Base-by-base conservation (phyloP, 306 rosid species). In the Delonix regia region DNA sequence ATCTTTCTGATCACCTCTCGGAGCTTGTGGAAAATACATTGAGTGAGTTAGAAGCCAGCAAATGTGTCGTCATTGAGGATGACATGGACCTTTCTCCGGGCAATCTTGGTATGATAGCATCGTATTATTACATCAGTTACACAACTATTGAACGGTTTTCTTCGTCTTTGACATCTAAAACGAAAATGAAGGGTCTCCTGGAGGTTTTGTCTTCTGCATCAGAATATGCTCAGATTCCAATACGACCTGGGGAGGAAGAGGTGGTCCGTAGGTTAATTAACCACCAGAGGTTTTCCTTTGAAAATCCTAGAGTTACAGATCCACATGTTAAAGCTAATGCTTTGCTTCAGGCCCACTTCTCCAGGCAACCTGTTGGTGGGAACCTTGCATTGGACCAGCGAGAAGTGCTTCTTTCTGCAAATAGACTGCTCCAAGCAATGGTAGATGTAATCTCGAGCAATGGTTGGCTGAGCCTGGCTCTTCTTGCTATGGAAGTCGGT, bases 161-260 rank as follows among this genome's bases (percentile, higher is more conserved):
- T 61, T 88, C 90, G 18, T 92, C 95, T 52, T 48, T 94, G 87
- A 86, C 97, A 66, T 65, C 91, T 38, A 92, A 90, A 83, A 90
- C 97, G 22, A 94, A 91, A 87, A 86, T 94, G 99, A 90, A 94
- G 88, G 97, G 99, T 69, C 90, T 94, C 74, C 78, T 92, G 75
- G 97, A 92, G 87, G 80, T 92, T 75, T 77, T 94, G n/a, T 84
- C 93, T 74, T 90, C 96, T 0, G 99, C 97, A 62, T 89, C 93
- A 7, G 99, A 94, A 88, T 94, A 92, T 85, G 91, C 93, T 65
- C 88, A 81, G 39, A 87, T 94, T 83, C 97, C 99, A 30, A 81
- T 92, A 47, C 95, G 97, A 73, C 97, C 95, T 56, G 95, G 99
- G 69, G 99, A 94, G 81, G 99, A 94, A 75, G 97, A 94, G 82